phyloP scores from a whole-genome alignment of 73 alveolate genomes.

The Paramecium pentaurelia region DNA sequence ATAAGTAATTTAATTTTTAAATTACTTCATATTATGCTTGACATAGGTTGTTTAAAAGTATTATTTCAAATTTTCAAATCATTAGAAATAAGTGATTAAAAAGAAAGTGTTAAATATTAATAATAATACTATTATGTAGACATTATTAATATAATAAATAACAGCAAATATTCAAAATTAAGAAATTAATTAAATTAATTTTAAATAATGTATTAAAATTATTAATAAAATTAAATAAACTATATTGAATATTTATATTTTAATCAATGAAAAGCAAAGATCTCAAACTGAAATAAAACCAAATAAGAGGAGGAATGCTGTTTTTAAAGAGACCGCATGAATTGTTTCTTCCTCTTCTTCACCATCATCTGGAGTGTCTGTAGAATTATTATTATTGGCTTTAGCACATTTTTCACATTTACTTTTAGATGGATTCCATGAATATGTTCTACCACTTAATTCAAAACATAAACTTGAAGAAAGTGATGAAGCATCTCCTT shows the following conservation, averaged over 20 bases:
- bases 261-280: background rate
- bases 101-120: too few species aligned
- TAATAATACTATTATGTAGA: too few species aligned
- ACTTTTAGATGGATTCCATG: slow-evolving; percentile 30
- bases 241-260: background rate
- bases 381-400: background rate
- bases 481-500: background rate
- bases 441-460: background rate
- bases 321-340: background rate
- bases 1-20: background rate
- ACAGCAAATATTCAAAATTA: too few species aligned
- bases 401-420: slow-evolving; percentile 36
- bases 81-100: too few species aligned
- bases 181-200: too few species aligned
- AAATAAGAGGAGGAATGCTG: background rate
- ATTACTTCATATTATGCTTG: background rate
- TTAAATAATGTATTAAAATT: background rate
- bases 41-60: too few species aligned
- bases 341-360: background rate
- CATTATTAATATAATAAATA: too few species aligned
- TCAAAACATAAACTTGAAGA: slow-evolving; percentile 18
- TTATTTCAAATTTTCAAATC: too few species aligned
- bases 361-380: background rate
- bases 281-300: background rate
- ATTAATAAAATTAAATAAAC: background rate